These are phyloP conservation scores for Babesia ovis DNA, from an alignment of 169 alveolate species.

Conservation along the genomic window DNA sequence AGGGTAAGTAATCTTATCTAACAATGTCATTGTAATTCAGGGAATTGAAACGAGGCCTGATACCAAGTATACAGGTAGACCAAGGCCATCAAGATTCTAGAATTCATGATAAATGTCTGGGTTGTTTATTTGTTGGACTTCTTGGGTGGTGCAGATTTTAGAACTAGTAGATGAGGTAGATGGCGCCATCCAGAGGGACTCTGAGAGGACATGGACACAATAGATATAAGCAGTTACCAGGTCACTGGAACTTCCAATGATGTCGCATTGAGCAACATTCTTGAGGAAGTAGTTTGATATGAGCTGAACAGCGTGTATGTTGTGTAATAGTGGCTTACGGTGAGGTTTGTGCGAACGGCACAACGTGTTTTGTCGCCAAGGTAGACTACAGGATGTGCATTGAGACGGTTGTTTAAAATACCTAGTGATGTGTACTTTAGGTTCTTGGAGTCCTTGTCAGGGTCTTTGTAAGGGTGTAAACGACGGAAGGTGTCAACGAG, in stretches of 20 bases:
- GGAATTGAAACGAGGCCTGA: slow-evolving; percentile 92
- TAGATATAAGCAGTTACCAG: slow-evolving; percentile 8
- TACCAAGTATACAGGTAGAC: slow-evolving; percentile 94
- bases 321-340: background rate
- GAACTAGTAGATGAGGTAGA: slow-evolving; percentile 32
- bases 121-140: background rate
- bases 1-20: slow-evolving; percentile 62
- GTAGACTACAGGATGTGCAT: slow-evolving; percentile 7
- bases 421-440: slow-evolving; percentile 41
- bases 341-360: slow-evolving; percentile 45
- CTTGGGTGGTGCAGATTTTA: background rate
- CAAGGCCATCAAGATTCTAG: slow-evolving; percentile 83
- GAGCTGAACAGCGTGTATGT: background rate
- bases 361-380: slow-evolving; percentile 52
- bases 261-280: slow-evolving; percentile 38
- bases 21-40: slow-evolving; percentile 24
- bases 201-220: background rate
- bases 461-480: slow-evolving; percentile 30
- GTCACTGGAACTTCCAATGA: slow-evolving; percentile 31
- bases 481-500: slow-evolving; percentile 32
- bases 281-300: slow-evolving; percentile 32
- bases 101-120: too few species aligned
- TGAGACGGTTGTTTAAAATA: background rate
- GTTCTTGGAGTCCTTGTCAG: slow-evolving; percentile 6
- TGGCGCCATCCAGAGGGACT: slow-evolving; percentile 57